These are phyloP conservation scores for Aphanoascus verrucosus DNA, from an alignment of 2,329 filamentous ascomycete genomes.

Conservation along the genomic window DNA sequence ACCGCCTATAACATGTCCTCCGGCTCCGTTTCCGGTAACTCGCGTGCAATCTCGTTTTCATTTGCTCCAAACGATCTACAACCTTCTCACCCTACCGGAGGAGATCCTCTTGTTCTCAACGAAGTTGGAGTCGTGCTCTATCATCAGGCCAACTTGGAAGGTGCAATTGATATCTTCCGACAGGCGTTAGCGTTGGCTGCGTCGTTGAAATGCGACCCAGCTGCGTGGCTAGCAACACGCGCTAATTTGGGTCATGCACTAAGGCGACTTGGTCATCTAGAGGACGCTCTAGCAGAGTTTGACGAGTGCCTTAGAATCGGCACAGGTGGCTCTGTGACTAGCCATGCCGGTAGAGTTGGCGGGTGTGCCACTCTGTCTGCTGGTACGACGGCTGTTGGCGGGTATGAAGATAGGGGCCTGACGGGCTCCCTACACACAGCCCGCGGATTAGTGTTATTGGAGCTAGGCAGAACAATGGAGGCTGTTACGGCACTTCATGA, in stretches of 20 bases:
- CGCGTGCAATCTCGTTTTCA: conserved; percentile 15
- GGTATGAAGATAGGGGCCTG: conserved; percentile 39
- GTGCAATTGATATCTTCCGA: conserved; percentile 66
- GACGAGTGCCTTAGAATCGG: conserved; percentile 77
- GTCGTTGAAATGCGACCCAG: conserved; percentile 70
- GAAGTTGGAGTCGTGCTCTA: conserved; percentile 95
- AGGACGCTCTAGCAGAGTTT: conserved; percentile 67
- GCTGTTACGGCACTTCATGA: conserved; percentile 77
- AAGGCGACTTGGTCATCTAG: conserved; percentile 57
- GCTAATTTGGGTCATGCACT: conserved; percentile 86
- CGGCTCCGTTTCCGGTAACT: conserved; percentile 24
- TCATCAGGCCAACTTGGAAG: conserved; percentile 68
- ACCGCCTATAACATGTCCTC: conserved; percentile 61
- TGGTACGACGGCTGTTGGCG: conserved; percentile 32
- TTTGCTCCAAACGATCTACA: conserved; percentile 42
- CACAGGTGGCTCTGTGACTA: conserved; percentile 60
- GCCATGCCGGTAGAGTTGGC: conserved; percentile 41
- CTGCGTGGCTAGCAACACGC: conserved; percentile 71
- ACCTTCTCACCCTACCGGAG: conserved; percentile 41
- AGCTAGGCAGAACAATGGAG: conserved; percentile 61
- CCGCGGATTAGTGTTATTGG: conserved; percentile 70
- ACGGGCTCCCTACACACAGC: conserved; percentile 39
- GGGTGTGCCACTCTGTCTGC: conserved; percentile 27
- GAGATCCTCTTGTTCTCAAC: conserved; percentile 80
- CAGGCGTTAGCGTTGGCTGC: conserved; percentile 66